Evolutionary conservation across 2,329 filamentous ascomycete genomes (phyloP).

Genomic region (Pseudogymnoascus destructans): DNA sequence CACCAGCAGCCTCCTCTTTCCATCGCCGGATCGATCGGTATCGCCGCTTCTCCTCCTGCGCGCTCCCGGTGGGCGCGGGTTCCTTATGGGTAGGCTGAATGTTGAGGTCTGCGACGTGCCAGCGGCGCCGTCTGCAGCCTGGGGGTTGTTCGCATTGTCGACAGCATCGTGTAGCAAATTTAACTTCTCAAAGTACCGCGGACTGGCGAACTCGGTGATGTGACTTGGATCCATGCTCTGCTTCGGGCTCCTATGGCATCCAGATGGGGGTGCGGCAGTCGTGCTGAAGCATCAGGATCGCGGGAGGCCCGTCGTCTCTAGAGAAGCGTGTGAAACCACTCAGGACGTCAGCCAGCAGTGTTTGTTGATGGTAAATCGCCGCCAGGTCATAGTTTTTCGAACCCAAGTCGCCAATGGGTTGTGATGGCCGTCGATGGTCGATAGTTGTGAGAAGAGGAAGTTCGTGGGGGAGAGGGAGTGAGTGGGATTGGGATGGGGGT

Average conservation of each 20-base stretch:
- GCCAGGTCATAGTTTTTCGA: neutral
- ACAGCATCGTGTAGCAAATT: conserved; percentile 38
- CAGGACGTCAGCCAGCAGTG: neutral
- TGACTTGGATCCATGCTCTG: conserved; percentile 46
- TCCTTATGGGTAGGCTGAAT: conserved; percentile 23
- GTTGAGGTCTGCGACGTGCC: conserved; percentile 16
- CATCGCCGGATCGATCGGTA: conserved; percentile 18
- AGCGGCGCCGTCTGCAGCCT: conserved; percentile 5
- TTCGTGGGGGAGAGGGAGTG: neutral
- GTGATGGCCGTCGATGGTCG: neutral
- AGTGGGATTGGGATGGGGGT: neutral
- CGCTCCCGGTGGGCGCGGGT: conserved; percentile 15
- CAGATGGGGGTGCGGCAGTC: conserved; percentile 11
- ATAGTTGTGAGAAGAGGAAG: neutral
- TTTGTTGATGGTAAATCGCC: neutral
- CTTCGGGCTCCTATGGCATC: conserved; percentile 23
- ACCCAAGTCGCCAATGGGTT: neutral
- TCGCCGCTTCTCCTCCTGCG: conserved; percentile 10
- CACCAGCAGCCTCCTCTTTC: conserved; percentile 25
- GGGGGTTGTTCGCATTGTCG: conserved; percentile 30
- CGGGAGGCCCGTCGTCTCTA: neutral
- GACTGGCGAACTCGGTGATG: conserved; percentile 53
- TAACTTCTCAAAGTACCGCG: conserved; percentile 50
- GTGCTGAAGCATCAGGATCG: neutral
- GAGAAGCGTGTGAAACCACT: neutral